These are phyloP conservation scores for Stereum hirsutum DNA, from an alignment of 1,284 basidiomycete genomes.

Conservation along the genomic window DNA sequence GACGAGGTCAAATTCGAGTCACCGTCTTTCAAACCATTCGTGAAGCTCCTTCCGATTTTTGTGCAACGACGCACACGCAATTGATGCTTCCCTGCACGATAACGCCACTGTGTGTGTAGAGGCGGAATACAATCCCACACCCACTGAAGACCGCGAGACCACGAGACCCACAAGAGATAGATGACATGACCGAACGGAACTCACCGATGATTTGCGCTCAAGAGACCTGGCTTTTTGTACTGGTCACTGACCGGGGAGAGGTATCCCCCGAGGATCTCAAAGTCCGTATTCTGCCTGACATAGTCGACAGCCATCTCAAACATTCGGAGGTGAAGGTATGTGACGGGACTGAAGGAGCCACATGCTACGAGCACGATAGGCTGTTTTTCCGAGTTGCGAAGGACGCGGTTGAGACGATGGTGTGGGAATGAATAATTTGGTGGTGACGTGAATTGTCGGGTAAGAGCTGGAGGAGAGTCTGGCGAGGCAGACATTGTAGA, in stretches of 20 bases:
- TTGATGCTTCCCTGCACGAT: too few relatives aligned
- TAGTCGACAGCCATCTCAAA: conserved; percentile 99
- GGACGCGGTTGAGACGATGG: conserved; percentile 46
- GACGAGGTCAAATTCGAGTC: too few relatives aligned
- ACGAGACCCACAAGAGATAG: too few relatives aligned
- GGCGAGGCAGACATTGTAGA: neutral
- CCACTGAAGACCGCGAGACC: too few relatives aligned
- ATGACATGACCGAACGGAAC: conserved; percentile 17
- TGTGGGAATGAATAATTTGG: conserved; percentile 58
- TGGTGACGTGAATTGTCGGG: conserved; percentile 35
- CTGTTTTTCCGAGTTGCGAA: conserved; percentile 56
- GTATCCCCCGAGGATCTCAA: conserved; percentile 91
- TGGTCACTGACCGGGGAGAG: conserved; percentile 90
- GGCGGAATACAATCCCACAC: too few relatives aligned
- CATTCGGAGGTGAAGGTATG: conserved; percentile 85
- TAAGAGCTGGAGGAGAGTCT: neutral
- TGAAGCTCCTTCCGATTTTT: too few relatives aligned
- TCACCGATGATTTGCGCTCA: conserved; percentile 75
- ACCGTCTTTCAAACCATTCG: too few relatives aligned
- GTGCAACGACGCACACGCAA: neutral
- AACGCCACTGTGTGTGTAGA: too few relatives aligned
- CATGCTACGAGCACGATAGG: conserved; percentile 75
- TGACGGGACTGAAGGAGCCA: conserved; percentile 77
- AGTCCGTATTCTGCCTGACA: conserved; percentile 85
- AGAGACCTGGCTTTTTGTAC: conserved; percentile 87